phyloP scores from a whole-genome alignment of 169 alveolate species.

The Blepharisma undulans region DNA sequence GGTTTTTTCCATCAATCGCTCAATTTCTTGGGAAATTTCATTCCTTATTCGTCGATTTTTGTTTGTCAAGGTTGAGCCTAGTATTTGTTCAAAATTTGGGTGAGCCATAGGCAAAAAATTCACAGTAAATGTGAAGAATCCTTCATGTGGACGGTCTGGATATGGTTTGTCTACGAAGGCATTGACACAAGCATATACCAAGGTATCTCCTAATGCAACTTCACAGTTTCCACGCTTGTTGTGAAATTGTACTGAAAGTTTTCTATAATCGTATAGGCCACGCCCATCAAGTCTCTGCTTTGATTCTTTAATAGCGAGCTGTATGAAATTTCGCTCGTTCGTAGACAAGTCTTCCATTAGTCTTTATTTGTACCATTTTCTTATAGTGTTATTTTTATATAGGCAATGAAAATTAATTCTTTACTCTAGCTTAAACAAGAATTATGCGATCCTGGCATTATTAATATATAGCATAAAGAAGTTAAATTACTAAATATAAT shows the following conservation, averaged over 20 bases:
- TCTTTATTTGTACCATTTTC: neutral
- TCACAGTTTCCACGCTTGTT: slow-evolving; percentile 3
- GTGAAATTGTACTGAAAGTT: neutral
- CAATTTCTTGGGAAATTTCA: slow-evolving; percentile 18
- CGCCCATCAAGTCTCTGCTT: slow-evolving; percentile 5
- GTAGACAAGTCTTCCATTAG: neutral
- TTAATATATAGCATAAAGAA: too few species aligned
- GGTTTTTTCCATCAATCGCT: slow-evolving; percentile 21
- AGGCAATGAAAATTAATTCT: too few species aligned
- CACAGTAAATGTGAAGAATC: slow-evolving; percentile 11
- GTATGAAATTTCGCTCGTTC: slow-evolving; percentile 6
- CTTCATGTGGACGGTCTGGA: slow-evolving; percentile 29
- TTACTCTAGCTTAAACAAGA: too few species aligned
- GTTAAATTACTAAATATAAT: too few species aligned
- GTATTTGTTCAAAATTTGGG: slow-evolving; percentile 9
- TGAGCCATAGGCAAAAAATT: slow-evolving; percentile 28
- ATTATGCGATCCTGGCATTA: too few species aligned
- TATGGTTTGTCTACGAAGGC: neutral
- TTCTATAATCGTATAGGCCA: slow-evolving; percentile 4
- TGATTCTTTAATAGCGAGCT: neutral
- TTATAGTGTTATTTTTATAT: too few species aligned
- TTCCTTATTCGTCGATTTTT: neutral
- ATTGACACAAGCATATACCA: neutral
- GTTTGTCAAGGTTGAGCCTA: neutral
- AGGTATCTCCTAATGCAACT: slow-evolving; percentile 22